These are phyloP conservation scores for Fraxinus velutina DNA, from an alignment of 305 asterid species.

Conservation along the genomic window DNA sequence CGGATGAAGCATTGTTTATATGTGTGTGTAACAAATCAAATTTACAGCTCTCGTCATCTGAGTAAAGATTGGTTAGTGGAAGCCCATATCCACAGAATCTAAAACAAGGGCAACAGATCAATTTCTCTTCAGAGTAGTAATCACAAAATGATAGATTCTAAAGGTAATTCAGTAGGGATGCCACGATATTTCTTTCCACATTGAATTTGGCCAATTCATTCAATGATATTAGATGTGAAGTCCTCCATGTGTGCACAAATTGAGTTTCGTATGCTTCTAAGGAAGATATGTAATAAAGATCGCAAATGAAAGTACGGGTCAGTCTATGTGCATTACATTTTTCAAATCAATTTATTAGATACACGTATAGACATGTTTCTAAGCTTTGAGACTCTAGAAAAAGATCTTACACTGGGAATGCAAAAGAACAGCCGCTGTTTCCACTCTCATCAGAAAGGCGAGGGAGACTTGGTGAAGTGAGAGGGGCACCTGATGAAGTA, in stretches of 20 bases:
- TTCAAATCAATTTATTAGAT: not conserved
- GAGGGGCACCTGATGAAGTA: constrained; percentile 19
- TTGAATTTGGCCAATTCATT: not conserved
- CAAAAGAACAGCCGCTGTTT: constrained; percentile 60
- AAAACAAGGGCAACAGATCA: not conserved
- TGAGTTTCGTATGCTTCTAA: not conserved
- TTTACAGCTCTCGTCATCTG: not conserved
- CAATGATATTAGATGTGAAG: not conserved
- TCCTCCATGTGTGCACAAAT: not conserved
- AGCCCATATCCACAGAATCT: not conserved
- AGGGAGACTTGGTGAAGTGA: constrained; percentile 33
- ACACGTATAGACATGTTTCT: not conserved
- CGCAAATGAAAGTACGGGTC: not conserved
- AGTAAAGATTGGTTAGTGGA: not conserved
- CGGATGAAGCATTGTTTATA: not conserved
- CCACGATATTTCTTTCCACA: not conserved
- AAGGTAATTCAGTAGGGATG: not conserved
- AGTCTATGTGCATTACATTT: not conserved
- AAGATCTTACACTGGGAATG: constrained; percentile 81
- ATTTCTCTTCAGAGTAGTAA: not conserved
- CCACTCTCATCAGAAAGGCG: constrained; percentile 65
- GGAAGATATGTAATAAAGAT: not conserved
- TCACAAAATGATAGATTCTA: not conserved
- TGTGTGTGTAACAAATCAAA: not conserved
- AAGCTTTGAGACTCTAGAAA: not conserved